Conservation (phyloP, 306 rosid species). For the Crataegus laevigata region DNA sequence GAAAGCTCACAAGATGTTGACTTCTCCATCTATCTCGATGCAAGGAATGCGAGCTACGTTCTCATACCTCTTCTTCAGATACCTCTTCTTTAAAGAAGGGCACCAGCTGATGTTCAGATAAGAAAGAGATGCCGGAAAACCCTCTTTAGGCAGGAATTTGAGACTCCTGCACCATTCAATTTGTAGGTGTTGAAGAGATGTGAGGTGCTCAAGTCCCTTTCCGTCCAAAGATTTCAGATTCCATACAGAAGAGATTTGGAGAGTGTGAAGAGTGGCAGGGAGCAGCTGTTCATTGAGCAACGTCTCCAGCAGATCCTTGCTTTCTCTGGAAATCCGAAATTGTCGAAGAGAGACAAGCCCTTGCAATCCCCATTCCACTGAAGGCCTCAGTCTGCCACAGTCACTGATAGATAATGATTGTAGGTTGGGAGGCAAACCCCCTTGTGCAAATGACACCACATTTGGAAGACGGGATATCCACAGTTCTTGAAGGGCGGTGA, state of each 20-base stretch:
- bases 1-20: not conserved
- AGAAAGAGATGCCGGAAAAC: not conserved
- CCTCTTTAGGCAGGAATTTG: not conserved
- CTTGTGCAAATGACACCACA: not conserved
- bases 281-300: not conserved
- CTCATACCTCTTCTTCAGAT: not conserved
- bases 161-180: accelerated
- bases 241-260: accelerated
- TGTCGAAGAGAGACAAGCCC: not conserved
- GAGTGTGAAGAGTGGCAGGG: not conserved
- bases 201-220: not conserved
- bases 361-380: not conserved
- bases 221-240: not conserved
- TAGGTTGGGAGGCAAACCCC: not conserved
- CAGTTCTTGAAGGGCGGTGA: not conserved
- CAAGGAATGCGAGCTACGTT: not conserved
- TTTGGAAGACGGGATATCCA: accelerated
- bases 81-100: not conserved
- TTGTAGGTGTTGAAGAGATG: not conserved
- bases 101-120: not conserved
- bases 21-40: not conserved
- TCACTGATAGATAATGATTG: accelerated
- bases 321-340: not conserved
- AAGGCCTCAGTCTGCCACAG: not conserved
- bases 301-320: not conserved